These are phyloP conservation scores for Helenozyma baotianmanensis DNA, from an alignment of 805 yeast genomes.

Conservation along the genomic window DNA sequence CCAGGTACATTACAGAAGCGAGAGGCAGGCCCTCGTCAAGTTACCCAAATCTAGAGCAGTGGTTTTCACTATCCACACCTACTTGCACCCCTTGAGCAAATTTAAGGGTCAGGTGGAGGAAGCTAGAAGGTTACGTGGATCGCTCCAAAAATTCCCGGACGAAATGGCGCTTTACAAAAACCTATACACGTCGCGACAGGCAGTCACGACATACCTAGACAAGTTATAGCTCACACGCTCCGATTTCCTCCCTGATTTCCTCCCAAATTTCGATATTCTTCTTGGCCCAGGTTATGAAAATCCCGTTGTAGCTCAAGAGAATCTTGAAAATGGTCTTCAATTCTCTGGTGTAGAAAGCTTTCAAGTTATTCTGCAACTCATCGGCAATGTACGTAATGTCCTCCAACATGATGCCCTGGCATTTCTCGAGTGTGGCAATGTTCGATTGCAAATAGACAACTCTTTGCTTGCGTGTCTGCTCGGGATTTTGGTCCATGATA, in stretches of 20 bases:
- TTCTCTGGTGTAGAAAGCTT: conserved; percentile 46
- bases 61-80: conserved; percentile 54
- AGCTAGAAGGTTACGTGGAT: conserved; percentile 52
- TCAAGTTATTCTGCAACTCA: conserved; percentile 43
- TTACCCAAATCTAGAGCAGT: conserved; percentile 45
- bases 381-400: conserved; percentile 40
- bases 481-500: conserved; percentile 64
- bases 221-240: conserved; percentile 7
- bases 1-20: conserved; percentile 52
- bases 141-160: conserved; percentile 60
- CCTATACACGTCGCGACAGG: conserved; percentile 65
- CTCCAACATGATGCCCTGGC: conserved; percentile 40
- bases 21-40: conserved; percentile 54
- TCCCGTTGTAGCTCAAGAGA: conserved; percentile 48
- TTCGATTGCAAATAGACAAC: conserved; percentile 48
- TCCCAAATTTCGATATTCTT: conserved; percentile 66
- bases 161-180: conserved; percentile 59
- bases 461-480: conserved; percentile 52
- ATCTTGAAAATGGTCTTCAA: conserved; percentile 49
- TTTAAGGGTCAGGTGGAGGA: conserved; percentile 42
- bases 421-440: conserved; percentile 48
- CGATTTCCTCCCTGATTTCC: conserved; percentile 46
- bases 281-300: conserved; percentile 61
- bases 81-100: conserved; percentile 47
- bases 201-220: conserved; percentile 37